Evolutionary conservation across 495 filamentous ascomycete genomes (phyloP).

Genomic region (Chaetomium fimeti): DNA sequence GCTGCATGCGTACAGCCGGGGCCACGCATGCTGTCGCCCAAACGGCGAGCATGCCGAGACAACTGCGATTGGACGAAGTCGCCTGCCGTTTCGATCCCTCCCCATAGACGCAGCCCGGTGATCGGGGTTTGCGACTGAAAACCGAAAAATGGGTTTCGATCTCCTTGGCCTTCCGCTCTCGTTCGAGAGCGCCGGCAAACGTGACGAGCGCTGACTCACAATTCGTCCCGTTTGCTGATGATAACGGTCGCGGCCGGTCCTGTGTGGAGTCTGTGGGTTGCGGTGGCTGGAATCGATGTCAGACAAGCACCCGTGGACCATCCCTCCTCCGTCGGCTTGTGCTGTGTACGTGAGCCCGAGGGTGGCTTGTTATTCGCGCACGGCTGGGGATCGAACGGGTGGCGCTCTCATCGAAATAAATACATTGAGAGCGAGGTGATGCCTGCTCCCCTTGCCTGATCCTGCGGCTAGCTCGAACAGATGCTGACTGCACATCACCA

Average conservation of each 20-base stretch:
- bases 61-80: neutral
- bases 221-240: neutral
- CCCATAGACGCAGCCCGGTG: neutral
- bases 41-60: slow-evolving; percentile 6
- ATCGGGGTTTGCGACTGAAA: neutral
- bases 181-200: slow-evolving; percentile 1
- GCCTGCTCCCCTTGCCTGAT: too few species aligned
- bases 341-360: too few species aligned
- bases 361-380: too few species aligned
- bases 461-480: too few species aligned
- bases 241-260: neutral
- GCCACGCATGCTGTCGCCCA: neutral
- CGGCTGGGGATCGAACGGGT: too few species aligned
- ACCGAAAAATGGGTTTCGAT: neutral
- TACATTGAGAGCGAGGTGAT: too few species aligned
- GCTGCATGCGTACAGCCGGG: neutral
- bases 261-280: neutral
- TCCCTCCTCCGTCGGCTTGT: too few species aligned
- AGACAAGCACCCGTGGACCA: too few species aligned
- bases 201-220: slow-evolving; percentile 11
- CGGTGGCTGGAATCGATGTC: neutral
- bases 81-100: neutral
- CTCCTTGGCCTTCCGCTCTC: neutral
- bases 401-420: too few species aligned
- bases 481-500: neutral